Conservation (phyloP, 2,329 filamentous ascomycete genomes). For the Colletotrichum lini region DNA sequence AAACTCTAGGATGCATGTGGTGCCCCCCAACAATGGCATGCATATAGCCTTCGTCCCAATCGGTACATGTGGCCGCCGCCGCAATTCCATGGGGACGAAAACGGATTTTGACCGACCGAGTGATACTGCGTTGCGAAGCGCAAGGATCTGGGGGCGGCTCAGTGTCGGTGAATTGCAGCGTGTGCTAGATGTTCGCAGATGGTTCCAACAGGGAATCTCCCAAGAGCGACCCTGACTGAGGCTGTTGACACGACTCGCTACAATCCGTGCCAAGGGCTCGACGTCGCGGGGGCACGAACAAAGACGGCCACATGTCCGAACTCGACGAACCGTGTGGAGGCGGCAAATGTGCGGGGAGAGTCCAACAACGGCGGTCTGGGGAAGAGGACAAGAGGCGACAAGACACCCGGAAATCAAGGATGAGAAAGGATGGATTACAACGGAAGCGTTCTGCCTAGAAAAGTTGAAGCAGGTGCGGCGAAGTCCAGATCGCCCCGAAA, state of each 20-base stretch:
- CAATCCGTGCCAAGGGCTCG: constrained; percentile 2
- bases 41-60: constrained; percentile 22
- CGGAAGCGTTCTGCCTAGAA: neutral
- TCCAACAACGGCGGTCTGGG: neutral
- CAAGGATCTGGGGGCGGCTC: constrained; percentile 35
- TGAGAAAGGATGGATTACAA: neutral
- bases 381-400: neutral
- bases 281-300: constrained; percentile 20
- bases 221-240: constrained; percentile 25
- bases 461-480: too few species aligned
- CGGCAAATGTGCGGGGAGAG: neutral
- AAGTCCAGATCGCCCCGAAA: neutral
- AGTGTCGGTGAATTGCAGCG: constrained; percentile 23
- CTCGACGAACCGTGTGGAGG: constrained; percentile 19
- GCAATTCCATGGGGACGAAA: constrained; percentile 31
- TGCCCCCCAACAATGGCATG: neutral
- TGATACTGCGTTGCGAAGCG: constrained; percentile 29
- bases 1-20: constrained; percentile 22
- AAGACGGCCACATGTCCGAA: constrained; percentile 21
- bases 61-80: constrained; percentile 20
- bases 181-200: neutral
- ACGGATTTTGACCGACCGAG: constrained; percentile 34
- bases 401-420: neutral
- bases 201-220: constrained; percentile 17
- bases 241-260: constrained; percentile 24